Evolutionary conservation across 768 basidiomycete genomes (phyloP).

Genomic region (Gloeophyllum trabeum): DNA sequence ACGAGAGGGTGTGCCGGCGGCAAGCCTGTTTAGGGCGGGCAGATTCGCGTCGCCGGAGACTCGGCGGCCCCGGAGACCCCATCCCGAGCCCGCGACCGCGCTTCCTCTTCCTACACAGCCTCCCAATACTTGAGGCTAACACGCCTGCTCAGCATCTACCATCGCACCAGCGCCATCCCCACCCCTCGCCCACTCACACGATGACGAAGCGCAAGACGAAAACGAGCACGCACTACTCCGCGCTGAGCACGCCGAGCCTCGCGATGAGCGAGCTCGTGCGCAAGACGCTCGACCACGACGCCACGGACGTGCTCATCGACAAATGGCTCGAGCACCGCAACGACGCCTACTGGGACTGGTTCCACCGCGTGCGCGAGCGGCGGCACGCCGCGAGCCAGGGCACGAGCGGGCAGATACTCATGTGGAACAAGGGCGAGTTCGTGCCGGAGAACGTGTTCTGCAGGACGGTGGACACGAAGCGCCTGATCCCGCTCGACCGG

Average conservation of each 20-base stretch:
- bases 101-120: too few relatives aligned
- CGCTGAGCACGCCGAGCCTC: slow-evolving; percentile 52
- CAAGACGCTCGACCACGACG: slow-evolving; percentile 67
- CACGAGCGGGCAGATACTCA: slow-evolving; percentile 37
- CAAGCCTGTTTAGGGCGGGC: too few relatives aligned
- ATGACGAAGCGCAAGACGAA: too few relatives aligned
- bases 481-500: slow-evolving; percentile 69
- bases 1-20: too few relatives aligned
- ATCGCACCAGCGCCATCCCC: too few relatives aligned
- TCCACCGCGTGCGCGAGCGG: slow-evolving; percentile 55
- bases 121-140: too few relatives aligned
- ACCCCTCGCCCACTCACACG: too few relatives aligned
- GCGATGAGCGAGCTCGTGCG: slow-evolving; percentile 72
- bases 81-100: too few relatives aligned
- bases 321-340: slow-evolving; percentile 76
- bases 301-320: slow-evolving; percentile 71
- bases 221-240: slow-evolving; percentile 60
- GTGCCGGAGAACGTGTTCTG: slow-evolving; percentile 73
- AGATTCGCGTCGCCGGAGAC: too few relatives aligned
- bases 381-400: slow-evolving; percentile 42
- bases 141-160: too few relatives aligned
- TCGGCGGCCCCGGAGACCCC: too few relatives aligned
- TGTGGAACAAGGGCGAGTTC: slow-evolving; percentile 60
- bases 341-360: slow-evolving; percentile 72
- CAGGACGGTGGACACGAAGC: slow-evolving; percentile 67